Evolutionary conservation across 176 grass and related monocot genomes (phyloP).

Genomic region (Pharus latifolius): DNA sequence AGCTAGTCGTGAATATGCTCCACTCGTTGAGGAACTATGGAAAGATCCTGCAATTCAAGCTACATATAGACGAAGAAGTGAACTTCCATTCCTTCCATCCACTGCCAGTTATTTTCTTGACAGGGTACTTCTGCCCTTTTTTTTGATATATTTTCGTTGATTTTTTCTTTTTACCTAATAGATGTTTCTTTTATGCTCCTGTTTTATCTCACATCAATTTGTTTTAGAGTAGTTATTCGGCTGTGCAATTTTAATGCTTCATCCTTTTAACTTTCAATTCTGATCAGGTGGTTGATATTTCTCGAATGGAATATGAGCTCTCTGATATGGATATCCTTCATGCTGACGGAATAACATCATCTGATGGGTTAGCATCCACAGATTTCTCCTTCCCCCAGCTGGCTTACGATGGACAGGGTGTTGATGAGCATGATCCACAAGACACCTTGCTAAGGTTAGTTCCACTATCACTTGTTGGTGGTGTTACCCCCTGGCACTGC

Average conservation of each 20-base stretch:
- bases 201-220: background rate
- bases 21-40: slow-evolving; percentile 93
- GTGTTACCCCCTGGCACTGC: no score
- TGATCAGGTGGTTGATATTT: slow-evolving; percentile 83
- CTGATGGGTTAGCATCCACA: slow-evolving; percentile 58
- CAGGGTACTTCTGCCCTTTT: slow-evolving; percentile 42
- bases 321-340: slow-evolving; percentile 75
- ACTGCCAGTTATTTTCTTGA: slow-evolving; percentile 84
- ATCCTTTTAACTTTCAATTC: slow-evolving; percentile 11
- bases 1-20: slow-evolving; percentile 79
- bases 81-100: slow-evolving; percentile 52
- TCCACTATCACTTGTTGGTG: background rate
- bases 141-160: background rate
- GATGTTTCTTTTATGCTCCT: background rate
- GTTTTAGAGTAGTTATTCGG: background rate
- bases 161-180: no score
- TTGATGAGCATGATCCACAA: slow-evolving; percentile 58
- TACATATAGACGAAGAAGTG: slow-evolving; percentile 61
- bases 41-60: slow-evolving; percentile 93
- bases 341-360: slow-evolving; percentile 72
- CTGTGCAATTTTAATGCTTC: background rate
- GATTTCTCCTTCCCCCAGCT: slow-evolving; percentile 55
- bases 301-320: slow-evolving; percentile 75
- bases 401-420: slow-evolving; percentile 33
- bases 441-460: slow-evolving; percentile 68